Base-by-base conservation (phyloP, 441 rosid genomes). In the Pelargonium cotyledonis region DNA sequence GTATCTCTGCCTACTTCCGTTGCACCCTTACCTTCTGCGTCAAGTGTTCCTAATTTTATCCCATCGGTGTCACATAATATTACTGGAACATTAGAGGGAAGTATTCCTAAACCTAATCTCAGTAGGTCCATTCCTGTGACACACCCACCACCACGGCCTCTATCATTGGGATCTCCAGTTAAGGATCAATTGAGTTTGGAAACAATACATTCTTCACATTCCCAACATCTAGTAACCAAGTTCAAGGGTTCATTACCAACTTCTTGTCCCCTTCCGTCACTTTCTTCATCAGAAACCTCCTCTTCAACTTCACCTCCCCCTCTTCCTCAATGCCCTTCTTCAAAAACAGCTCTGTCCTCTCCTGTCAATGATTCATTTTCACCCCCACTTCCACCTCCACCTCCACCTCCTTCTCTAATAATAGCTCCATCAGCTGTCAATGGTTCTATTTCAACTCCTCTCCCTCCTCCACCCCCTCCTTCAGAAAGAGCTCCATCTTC, bases 1-100 rank as follows among this genome's bases (percentile, higher is more conserved):
- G 21, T 73, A 73, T 58, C 90, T 68, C 72, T 72, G 69, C 72
- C 84, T 64, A 57, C 81, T 63, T 63, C 75, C 57, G 55, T 73
- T 19, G 26, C 67, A 51, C 72, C 49, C 63, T 51, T 46, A 8
- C 51, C 51, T 46, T 46, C 10, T 46, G 10, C 10, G 51, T 46
- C 51, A 46, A 12, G 51, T 23, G 26, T 23, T 23, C 26, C 26
- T 23, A 23, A 23, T 23, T 23, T 23, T 23, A 23, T 23, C 26
- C 26, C 26, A 0, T 23, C 26, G n/a, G n/a, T n/a, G n/a, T n/a
- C n/a, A 23, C 26, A 23, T 23, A 23, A 23, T 23, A 23, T 23
- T 23, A 23, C 26, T 23, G 26, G 26, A 23, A 23, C 26, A 23
- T 23, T 23, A 23, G 26, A 23, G 26, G 26, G 26, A 23, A 0